Percentiles rank a stretch among this genome's conserved stretches.
phyloP scores from a whole-genome alignment of 2,329 filamentous ascomycete genomes.

The Pyrenophora teres region DNA sequence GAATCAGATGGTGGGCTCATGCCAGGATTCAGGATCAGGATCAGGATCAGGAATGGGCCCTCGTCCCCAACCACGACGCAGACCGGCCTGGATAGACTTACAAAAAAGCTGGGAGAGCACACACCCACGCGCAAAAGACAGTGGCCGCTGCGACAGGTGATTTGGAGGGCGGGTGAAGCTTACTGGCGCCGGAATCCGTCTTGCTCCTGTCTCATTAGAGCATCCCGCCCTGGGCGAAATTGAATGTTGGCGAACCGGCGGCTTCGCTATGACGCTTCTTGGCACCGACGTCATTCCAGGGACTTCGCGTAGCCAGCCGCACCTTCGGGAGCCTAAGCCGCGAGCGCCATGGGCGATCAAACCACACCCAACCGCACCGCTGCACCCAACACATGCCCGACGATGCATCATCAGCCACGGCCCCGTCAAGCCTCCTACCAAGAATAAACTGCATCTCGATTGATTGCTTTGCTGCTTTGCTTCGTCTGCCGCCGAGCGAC shows the following conservation, averaged over 20 bases:
- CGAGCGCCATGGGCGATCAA: not conserved
- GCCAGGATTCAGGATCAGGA: constrained; percentile 7
- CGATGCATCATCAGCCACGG: not conserved
- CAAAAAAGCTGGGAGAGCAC: constrained; percentile 1
- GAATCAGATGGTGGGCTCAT: constrained; percentile 7
- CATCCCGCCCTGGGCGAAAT: constrained; percentile 11
- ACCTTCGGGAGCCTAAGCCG: constrained; percentile 2
- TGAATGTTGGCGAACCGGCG: constrained; percentile 12
- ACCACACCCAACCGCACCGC: not conserved
- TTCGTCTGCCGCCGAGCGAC: not conserved
- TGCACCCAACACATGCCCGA: not conserved
- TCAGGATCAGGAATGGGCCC: constrained; percentile 10
- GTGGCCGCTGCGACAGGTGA: constrained; percentile 6
- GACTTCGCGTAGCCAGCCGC: constrained; percentile 10
- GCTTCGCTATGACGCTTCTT: constrained; percentile 3
- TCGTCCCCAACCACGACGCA: not conserved
- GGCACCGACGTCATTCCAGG: constrained; percentile 16
- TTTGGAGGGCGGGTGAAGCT: constrained; percentile 2
- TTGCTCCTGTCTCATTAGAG: constrained; percentile 7
- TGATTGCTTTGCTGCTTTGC: not conserved
- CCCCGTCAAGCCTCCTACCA: not conserved
- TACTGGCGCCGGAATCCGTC: constrained; percentile 8
- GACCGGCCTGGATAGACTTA: constrained; percentile 6
- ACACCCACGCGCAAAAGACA: not conserved
- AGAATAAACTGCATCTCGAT: too few relatives aligned